Conservation (phyloP, 2,329 filamentous ascomycete species). For the Xylariaceae sp. region DNA sequence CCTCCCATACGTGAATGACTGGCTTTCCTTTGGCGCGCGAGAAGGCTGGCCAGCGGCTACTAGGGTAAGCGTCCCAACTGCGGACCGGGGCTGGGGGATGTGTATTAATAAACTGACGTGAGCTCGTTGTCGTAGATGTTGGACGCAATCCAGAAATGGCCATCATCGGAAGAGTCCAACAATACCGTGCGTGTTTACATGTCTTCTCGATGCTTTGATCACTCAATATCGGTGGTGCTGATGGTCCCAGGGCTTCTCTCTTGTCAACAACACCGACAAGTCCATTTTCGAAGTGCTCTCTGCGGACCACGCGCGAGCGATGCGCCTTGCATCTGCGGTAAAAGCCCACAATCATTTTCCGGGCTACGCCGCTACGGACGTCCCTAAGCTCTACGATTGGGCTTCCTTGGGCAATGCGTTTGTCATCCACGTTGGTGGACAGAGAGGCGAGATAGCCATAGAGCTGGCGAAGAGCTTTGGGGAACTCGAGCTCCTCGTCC, state of each 20-base stretch:
- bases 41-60: conserved; percentile 33
- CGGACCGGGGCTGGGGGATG: too few species aligned
- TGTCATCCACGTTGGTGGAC: conserved; percentile 35
- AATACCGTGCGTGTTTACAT: conserved; percentile 31
- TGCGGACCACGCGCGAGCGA: conserved; percentile 15
- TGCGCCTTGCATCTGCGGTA: conserved; percentile 25
- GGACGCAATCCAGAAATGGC: conserved; percentile 37
- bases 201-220: too few species aligned
- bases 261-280: conserved; percentile 27
- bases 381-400: conserved; percentile 36
- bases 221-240: conserved; percentile 14
- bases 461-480: conserved; percentile 32
- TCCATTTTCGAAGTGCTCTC: conserved; percentile 29
- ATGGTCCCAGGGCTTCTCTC: conserved; percentile 31
- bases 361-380: conserved; percentile 16
- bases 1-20: conserved; percentile 27
- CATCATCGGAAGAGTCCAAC: conserved; percentile 30
- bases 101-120: conserved; percentile 20
- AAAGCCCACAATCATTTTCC: conserved; percentile 26
- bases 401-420: conserved; percentile 29
- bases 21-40: conserved; percentile 20
- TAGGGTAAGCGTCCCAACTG: conserved; percentile 27
- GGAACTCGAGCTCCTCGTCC: conserved; percentile 34
- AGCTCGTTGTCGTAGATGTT: conserved; percentile 25
- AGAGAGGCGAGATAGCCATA: conserved; percentile 30